A percentile compares a stretch with the other conserved stretches of the same genome.
These are phyloP conservation scores for Pythium plurisporium DNA, from an alignment of 352 stramenopile species.

Conservation along the genomic window DNA sequence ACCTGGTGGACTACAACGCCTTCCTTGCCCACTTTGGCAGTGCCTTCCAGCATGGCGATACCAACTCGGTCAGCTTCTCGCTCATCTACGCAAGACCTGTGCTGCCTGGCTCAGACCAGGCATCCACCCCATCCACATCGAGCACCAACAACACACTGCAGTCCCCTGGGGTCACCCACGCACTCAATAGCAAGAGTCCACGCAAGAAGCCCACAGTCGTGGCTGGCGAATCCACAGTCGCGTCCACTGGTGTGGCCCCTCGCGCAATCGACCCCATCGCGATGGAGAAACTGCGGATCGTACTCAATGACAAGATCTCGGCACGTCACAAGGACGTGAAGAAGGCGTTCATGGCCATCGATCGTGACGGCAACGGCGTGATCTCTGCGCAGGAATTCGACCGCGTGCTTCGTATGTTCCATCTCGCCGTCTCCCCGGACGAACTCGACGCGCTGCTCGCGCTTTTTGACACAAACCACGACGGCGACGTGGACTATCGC, in stretches of 20 bases:
- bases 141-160: slow-evolving; percentile 46
- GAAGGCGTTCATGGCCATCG: slow-evolving; percentile 41
- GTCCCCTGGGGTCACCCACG: slow-evolving; percentile 41
- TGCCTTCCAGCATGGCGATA: slow-evolving; percentile 59
- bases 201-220: slow-evolving; percentile 9
- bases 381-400: slow-evolving; percentile 44
- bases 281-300: slow-evolving; percentile 62
- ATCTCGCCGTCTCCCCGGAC: slow-evolving; percentile 35
- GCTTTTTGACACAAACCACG: slow-evolving; percentile 33
- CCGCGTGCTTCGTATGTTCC: slow-evolving; percentile 44
- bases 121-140: background rate
- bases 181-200: slow-evolving; percentile 21
- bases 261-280: slow-evolving; percentile 27
- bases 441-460: slow-evolving; percentile 34
- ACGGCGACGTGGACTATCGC: slow-evolving; percentile 47
- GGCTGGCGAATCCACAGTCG: background rate
- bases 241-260: background rate
- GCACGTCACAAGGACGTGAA: slow-evolving; percentile 38
- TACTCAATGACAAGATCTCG: slow-evolving; percentile 51
- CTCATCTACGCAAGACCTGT: slow-evolving; percentile 28
- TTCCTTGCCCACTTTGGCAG: slow-evolving; percentile 61
- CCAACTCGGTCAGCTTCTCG: slow-evolving; percentile 61
- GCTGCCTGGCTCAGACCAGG: background rate
- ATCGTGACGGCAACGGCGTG: slow-evolving; percentile 37
- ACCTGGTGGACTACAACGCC: slow-evolving; percentile 53